These are phyloP conservation scores for Triticum urartu DNA, from an alignment of 176 grass and related monocot species.

Conservation along the genomic window DNA sequence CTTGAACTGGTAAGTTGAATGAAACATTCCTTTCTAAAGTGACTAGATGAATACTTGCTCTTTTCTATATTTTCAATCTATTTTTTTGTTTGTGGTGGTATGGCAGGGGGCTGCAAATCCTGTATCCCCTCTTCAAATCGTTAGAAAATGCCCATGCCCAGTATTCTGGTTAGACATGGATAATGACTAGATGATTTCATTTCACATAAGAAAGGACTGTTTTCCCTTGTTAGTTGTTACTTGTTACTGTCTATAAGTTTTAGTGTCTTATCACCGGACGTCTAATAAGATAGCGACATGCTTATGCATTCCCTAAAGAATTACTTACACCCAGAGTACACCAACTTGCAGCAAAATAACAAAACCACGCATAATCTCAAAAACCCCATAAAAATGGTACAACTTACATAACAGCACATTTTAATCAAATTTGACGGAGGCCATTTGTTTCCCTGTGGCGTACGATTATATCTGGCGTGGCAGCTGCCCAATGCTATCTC, in stretches of 20 bases:
- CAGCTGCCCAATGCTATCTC: too few species aligned
- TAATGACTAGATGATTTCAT: background rate
- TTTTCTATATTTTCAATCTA: background rate
- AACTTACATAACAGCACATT: too few species aligned
- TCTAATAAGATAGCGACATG: background rate
- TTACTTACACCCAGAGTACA: too few species aligned
- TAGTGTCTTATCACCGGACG: background rate
- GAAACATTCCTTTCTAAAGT: background rate
- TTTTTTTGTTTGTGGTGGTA: background rate
- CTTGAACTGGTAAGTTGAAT: slow-evolving; percentile 80
- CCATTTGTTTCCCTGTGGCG: too few species aligned
- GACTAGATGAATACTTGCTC: background rate
- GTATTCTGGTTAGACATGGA: background rate
- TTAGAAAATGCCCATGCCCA: slow-evolving; percentile 9
- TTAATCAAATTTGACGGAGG: too few species aligned
- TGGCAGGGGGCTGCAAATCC: background rate
- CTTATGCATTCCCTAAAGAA: background rate
- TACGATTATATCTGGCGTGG: too few species aligned
- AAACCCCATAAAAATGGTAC: too few species aligned
- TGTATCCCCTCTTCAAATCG: background rate
- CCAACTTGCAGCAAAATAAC: too few species aligned
- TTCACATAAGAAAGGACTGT: background rate
- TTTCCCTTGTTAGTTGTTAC: background rate
- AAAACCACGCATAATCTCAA: too few species aligned
- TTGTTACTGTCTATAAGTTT: background rate